Evolutionary conservation across 768 basidiomycete species (phyloP), one percentile per base, ranked within the genome.

Genomic region (Phallus indusiatus): DNA sequence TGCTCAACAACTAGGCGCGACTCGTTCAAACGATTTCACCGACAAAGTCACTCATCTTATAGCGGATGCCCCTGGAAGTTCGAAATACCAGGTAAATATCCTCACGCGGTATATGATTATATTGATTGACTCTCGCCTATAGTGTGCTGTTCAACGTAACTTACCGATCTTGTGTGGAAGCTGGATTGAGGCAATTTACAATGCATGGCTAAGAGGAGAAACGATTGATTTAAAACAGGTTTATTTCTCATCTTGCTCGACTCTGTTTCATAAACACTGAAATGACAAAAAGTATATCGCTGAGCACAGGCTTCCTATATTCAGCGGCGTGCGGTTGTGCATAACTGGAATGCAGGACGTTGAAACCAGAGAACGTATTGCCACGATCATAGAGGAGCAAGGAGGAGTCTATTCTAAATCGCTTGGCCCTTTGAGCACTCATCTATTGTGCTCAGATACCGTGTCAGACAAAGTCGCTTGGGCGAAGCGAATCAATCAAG

Each of bases 41-140:
- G 86, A 91, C 67, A 76, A 76, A 50, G 86, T 90, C n/a, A 94
- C 92, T 0, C 93, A 95, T 74, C 78, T 97, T 20, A 76, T 97
- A 47, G 90, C 93, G 0, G 73, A 71, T n/a, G 77, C 76, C n/a
- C 85, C 89, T 65, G 89, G 88, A 2, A 84, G 91, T 20, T 80
- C 86, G 12, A 97, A 97, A 67, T 95, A 96, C 68, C 74, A 68
- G 70, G 93, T 89, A 58, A 60, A 79, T 69, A 79, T 69, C 17
- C n/a, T 33, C 8, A 17, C 6, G 5, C 34, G 14, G 10, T 17
- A 20, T 18, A 12, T 16, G 12, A 35, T 59, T 16, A 37, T 20
- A 34, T 17, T 34, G 35, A 21, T 28, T 61, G 33, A 60, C 53
- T 20, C 18, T 59, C 16, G 34, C 53, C 12, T 20, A 2, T 56